A percentile compares a stretch with the other conserved stretches of the same genome.
These are phyloP conservation scores for Wickerhamomyces queroliae DNA, from an alignment of 805 yeast species.

Conservation along the genomic window DNA sequence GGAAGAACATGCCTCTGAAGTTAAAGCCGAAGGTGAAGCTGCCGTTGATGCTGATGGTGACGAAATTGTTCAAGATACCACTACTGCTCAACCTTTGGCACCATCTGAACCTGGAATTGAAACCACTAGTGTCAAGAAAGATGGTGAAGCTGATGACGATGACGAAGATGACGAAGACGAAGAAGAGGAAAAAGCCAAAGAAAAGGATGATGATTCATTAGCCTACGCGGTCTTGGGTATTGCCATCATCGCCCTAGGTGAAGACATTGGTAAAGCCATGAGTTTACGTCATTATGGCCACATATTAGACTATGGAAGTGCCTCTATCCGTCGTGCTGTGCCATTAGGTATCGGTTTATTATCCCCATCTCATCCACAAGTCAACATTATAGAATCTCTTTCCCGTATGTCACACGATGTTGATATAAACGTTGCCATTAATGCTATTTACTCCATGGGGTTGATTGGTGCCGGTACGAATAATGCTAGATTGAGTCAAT, in stretches of 20 bases:
- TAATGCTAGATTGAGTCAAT: constrained; percentile 95
- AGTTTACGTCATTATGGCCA: constrained; percentile 95
- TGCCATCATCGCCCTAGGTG: constrained; percentile 95
- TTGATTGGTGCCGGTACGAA: constrained; percentile 98
- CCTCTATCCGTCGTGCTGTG: constrained; percentile 85
- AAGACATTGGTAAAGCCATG: constrained; percentile 97
- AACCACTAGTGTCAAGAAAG: constrained; percentile 22
- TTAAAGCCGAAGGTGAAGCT: constrained; percentile 5
- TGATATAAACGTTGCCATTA: constrained; percentile 89
- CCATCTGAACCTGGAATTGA: constrained; percentile 21
- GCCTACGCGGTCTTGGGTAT: constrained; percentile 93
- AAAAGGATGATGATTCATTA: constrained; percentile 29
- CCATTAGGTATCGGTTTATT: constrained; percentile 98
- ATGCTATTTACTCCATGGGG: constrained; percentile 96
- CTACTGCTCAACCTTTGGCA: constrained; percentile 23
- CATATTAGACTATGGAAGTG: constrained; percentile 95
- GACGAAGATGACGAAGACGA: constrained; percentile 24
- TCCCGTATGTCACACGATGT: constrained; percentile 96
- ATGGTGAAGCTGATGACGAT: constrained; percentile 16
- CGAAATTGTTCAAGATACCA: constrained; percentile 23
- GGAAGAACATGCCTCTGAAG: constrained; percentile 26
- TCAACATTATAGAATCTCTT: constrained; percentile 93
- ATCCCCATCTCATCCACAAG: constrained; percentile 90
- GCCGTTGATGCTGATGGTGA: constrained; percentile 24
- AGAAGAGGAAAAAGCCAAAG: constrained; percentile 28